Conservation (phyloP, 2,329 filamentous ascomycete species). For the Byssothecium circinans region DNA sequence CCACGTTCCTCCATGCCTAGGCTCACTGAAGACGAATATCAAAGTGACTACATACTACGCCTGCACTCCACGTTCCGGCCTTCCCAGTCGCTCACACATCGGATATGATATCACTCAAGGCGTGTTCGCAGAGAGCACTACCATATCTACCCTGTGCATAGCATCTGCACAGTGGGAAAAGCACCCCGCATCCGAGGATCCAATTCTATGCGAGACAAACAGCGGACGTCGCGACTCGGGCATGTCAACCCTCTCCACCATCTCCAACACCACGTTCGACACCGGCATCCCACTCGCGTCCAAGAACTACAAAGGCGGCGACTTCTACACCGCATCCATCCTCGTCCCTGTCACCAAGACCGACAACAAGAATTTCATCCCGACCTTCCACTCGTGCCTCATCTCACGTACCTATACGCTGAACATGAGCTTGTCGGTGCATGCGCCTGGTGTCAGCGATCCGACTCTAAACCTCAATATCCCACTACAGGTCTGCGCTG, state of each 20-base stretch:
- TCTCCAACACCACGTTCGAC: conserved; percentile 20
- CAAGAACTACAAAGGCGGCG: conserved; percentile 47
- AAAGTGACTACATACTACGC: conserved; percentile 62
- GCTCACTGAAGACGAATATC: conserved; percentile 56
- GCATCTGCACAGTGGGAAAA: conserved; percentile 60
- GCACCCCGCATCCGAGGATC: conserved; percentile 43
- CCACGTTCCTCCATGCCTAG: conserved; percentile 56
- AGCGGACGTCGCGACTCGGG: conserved; percentile 47
- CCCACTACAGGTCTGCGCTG: conserved; percentile 49
- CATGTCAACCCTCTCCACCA: conserved; percentile 38
- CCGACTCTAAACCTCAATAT: conserved; percentile 45
- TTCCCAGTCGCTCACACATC: conserved; percentile 50
- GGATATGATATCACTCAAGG: conserved; percentile 54
- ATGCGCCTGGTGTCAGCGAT: conserved; percentile 45
- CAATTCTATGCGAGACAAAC: conserved; percentile 16
- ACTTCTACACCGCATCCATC: conserved; percentile 64
- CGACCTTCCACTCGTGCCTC: conserved; percentile 71
- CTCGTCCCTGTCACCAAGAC: conserved; percentile 66
- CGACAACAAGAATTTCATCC: conserved; percentile 62
- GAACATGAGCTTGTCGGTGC: conserved; percentile 58
- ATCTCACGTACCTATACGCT: conserved; percentile 65
- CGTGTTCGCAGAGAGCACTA: conserved; percentile 55
- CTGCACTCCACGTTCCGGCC: conserved; percentile 52
- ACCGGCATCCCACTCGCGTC: conserved; percentile 39
- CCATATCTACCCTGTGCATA: conserved; percentile 59